Percentiles rank a stretch among this genome's conserved stretches.
Conservation (phyloP, 2,329 filamentous ascomycete genomes). For the Pseudogymnoascus sp. region DNA sequence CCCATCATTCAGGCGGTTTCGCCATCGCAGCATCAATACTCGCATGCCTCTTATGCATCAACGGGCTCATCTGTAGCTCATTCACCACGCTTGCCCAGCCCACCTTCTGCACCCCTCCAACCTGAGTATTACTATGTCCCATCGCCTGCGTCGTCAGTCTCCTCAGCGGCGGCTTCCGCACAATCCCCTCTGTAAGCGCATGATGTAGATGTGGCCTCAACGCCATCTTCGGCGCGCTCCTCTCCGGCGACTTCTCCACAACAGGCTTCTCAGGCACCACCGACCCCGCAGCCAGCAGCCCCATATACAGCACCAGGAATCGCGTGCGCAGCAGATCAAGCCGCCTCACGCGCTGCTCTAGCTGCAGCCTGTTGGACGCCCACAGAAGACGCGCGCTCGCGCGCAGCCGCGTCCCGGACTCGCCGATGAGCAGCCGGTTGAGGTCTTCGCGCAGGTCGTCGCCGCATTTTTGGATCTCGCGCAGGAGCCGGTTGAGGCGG, state of each 20-base stretch:
- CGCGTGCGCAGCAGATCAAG: conserved; percentile 57
- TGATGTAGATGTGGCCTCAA: conserved; percentile 20
- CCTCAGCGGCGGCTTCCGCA: conserved; percentile 38
- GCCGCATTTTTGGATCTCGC: conserved; percentile 53
- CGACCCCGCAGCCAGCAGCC: conserved; percentile 41
- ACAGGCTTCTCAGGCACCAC: conserved; percentile 2
- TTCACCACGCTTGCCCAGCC: conserved; percentile 58
- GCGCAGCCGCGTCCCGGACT: conserved; percentile 39
- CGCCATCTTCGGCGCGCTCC: conserved; percentile 17
- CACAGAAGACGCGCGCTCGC: conserved; percentile 47
- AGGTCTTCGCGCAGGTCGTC: conserved; percentile 56
- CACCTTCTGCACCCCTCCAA: conserved; percentile 40
- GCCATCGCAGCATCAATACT: conserved; percentile 53
- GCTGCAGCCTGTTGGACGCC: conserved; percentile 44
- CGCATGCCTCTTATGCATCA: conserved; percentile 54
- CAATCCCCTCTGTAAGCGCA: conserved; percentile 24
- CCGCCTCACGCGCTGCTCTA: conserved; percentile 51
- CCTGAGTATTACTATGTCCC: conserved; percentile 41
- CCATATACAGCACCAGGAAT: conserved; percentile 57
- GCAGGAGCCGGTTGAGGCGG: conserved; percentile 48
- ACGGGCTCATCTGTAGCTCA: conserved; percentile 53
- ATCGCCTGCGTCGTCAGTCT: conserved; percentile 47
- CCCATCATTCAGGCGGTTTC: conserved; percentile 11
- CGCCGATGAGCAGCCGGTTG: conserved; percentile 42
- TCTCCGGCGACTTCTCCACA: conserved; percentile 13